phyloP scores from a whole-genome alignment of 2,329 filamentous ascomycete species.

The Aspergillus jensenii region DNA sequence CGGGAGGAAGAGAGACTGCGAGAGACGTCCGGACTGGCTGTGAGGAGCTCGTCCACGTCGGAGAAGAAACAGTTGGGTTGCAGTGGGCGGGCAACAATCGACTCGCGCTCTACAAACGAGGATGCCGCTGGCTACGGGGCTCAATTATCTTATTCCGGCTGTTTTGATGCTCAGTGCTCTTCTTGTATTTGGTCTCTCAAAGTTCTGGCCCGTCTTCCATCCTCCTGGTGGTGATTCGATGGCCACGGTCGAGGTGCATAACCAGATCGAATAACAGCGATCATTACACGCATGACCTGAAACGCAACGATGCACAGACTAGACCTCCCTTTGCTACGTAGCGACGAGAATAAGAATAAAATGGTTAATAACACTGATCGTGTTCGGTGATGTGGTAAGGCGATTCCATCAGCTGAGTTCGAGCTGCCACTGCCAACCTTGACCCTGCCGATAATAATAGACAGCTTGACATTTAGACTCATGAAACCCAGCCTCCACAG shows the following conservation, averaged over 20 bases:
- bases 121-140: background rate
- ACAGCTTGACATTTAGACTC: background rate
- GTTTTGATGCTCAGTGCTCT: background rate
- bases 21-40: conserved; percentile 4
- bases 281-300: background rate
- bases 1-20: background rate
- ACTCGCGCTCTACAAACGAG: background rate
- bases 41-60: background rate
- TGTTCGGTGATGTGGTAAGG: background rate
- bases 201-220: background rate
- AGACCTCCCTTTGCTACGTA: background rate
- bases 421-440: no score
- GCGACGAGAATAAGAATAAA: background rate
- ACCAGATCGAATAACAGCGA: background rate
- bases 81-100: conserved; percentile 1
- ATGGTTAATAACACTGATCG: background rate
- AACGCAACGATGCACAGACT: background rate
- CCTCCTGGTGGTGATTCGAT: background rate
- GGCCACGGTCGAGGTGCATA: background rate
- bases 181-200: background rate
- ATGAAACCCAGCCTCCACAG: background rate
- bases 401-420: background rate
- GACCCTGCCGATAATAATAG: no score
- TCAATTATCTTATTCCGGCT: background rate
- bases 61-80: conserved; percentile 2